phyloP scores from a whole-genome alignment of 495 filamentous ascomycete genomes.

The Filosporella fistucella region DNA sequence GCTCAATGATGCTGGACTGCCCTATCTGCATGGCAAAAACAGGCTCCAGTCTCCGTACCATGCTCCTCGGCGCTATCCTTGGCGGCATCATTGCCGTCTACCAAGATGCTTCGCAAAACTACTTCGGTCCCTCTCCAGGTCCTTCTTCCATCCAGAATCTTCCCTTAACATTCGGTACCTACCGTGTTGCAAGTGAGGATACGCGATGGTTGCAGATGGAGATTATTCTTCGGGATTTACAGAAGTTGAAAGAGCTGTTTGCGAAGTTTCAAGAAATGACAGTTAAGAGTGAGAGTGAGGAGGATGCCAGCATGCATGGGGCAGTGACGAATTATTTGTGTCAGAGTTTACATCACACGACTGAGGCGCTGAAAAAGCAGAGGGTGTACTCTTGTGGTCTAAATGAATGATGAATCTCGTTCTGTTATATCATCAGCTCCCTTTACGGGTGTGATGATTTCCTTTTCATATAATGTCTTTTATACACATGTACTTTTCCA shows the following conservation, averaged over 20 bases:
- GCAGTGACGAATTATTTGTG: slow-evolving; percentile 3
- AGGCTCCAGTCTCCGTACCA: slow-evolving; percentile 36
- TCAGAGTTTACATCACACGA: slow-evolving; percentile 9
- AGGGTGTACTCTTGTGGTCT: too few species aligned
- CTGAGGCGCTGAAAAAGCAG: slow-evolving; percentile 4
- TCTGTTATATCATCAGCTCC: too few species aligned
- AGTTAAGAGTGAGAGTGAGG: slow-evolving; percentile 1
- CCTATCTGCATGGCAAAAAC: slow-evolving; percentile 34
- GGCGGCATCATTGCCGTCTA: slow-evolving; percentile 43
- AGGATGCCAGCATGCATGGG: slow-evolving; percentile 7
- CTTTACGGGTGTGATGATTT: too few species aligned
- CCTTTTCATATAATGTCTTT: too few species aligned
- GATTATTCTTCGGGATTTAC: slow-evolving; percentile 40
- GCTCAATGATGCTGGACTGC: slow-evolving; percentile 39
- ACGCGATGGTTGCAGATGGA: slow-evolving; percentile 39
- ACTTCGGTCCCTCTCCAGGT: slow-evolving; percentile 19
- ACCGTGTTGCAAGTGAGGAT: slow-evolving; percentile 38
- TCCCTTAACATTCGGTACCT: slow-evolving; percentile 33
- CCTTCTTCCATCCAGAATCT: neutral
- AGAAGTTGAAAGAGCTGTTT: slow-evolving; percentile 39
- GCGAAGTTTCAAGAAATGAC: slow-evolving; percentile 33
- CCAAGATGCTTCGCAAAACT: slow-evolving; percentile 33
- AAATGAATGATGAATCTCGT: too few species aligned
- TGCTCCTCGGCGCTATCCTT: slow-evolving; percentile 43
- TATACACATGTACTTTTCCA: too few species aligned